These are phyloP conservation scores for Taphrina sp. DNA, from an alignment of 1,139 yeast genomes.

Conservation along the genomic window DNA sequence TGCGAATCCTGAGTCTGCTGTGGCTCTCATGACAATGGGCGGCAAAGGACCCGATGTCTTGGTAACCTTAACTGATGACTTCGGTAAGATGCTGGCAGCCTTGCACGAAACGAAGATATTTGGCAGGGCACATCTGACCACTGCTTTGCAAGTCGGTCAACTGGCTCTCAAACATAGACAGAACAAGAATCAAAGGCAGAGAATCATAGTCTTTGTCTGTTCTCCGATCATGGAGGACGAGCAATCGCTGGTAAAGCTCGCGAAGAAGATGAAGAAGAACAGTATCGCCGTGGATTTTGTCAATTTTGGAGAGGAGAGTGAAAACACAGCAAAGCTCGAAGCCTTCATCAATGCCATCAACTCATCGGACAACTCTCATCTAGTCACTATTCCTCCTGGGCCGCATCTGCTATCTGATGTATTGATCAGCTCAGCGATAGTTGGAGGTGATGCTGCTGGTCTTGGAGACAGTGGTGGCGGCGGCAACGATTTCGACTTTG, in stretches of 20 bases:
- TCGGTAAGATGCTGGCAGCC: slow-evolving; percentile 84
- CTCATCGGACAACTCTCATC: slow-evolving; percentile 74
- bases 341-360: slow-evolving; percentile 74
- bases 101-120: slow-evolving; percentile 75
- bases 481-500: slow-evolving; percentile 57
- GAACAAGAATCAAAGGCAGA: slow-evolving; percentile 85
- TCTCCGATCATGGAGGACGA: slow-evolving; percentile 74
- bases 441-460: slow-evolving; percentile 55
- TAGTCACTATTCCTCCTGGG: slow-evolving; percentile 86
- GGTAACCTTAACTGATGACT: slow-evolving; percentile 82
- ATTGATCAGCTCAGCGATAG: slow-evolving; percentile 66
- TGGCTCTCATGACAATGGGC: slow-evolving; percentile 74
- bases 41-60: slow-evolving; percentile 64
- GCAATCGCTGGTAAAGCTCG: slow-evolving; percentile 75
- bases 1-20: slow-evolving; percentile 90
- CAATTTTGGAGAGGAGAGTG: slow-evolving; percentile 85
- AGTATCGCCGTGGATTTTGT: slow-evolving; percentile 85
- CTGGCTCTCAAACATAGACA: slow-evolving; percentile 94
- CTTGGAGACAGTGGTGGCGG: slow-evolving; percentile 48
- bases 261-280: slow-evolving; percentile 91
- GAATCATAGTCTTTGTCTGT: slow-evolving; percentile 87
- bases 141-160: slow-evolving; percentile 95
- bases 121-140: slow-evolving; percentile 68
- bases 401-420: slow-evolving; percentile 75
- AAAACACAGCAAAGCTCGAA: slow-evolving; percentile 75